A percentile compares a stretch with the other conserved stretches of the same genome.
Conservation (phyloP, 345 rosid species). For the Citrus mangshanensis region DNA sequence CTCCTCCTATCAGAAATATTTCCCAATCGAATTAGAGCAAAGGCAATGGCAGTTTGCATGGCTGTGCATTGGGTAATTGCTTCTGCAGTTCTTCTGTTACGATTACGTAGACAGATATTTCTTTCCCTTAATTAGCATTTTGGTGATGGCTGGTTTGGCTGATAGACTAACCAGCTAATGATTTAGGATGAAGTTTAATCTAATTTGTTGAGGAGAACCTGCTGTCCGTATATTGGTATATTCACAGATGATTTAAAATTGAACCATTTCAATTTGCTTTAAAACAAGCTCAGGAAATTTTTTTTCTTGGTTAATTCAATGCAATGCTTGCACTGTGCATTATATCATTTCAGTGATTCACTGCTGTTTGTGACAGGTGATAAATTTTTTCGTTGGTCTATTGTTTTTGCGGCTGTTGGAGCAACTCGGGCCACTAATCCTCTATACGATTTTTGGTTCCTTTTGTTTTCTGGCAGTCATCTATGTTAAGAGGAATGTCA, state of each 20-base stretch:
- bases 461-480: constrained; percentile 70
- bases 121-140: not conserved
- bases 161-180: not conserved
- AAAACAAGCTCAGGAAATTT: not conserved
- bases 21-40: constrained; percentile 79
- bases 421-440: constrained; percentile 64
- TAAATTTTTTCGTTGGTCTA: constrained; percentile 89
- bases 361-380: constrained; percentile 45
- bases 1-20: constrained; percentile 88
- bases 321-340: not conserved
- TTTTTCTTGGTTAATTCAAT: not conserved
- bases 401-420: constrained; percentile 78
- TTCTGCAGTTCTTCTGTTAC: not conserved
- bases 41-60: constrained; percentile 90
- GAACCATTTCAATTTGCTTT: not conserved
- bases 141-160: not conserved
- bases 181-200: not conserved
- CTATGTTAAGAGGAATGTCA: constrained; percentile 69
- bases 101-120: not conserved
- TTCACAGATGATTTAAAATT: not conserved
- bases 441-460: constrained; percentile 61
- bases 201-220: not conserved
- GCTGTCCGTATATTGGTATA: not conserved
- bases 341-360: constrained; percentile 1
- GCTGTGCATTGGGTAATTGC: constrained; percentile 86